Base-by-base conservation (phyloP, 2,329 filamentous ascomycete genomes). In the Elsinoe ampelina region DNA sequence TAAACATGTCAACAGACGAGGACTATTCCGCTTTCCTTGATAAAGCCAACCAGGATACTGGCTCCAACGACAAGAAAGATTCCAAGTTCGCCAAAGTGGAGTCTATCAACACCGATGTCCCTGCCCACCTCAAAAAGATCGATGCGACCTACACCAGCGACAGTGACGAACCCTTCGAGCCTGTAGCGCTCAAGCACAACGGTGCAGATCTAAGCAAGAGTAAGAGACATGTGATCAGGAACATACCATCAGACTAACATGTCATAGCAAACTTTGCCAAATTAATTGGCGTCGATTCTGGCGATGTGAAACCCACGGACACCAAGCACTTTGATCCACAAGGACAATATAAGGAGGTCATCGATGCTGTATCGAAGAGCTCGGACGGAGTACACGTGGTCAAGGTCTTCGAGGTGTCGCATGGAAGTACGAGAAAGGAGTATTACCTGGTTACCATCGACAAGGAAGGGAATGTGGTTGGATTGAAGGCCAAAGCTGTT, bases 1-100 rank as follows among this genome's bases (percentile, higher is more conserved):
- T 32, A 57, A 75, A 57, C 13, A 89, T 88, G 85, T 81, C 83
- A 6, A 85, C 83, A 55, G 89, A 95, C 77, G 83, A 87, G 60
- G 86, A 87, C 60, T 96, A 95, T 76, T 81, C 84, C 72, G 77
- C 85, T 59, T 95, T 96, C 68, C 77, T 96, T 58, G 80, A 93
- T 68, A 93, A 93, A 75, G 89, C 89, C 55, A 95, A 95, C 73
- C 76, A 83, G 65, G 85, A 90, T 67, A 72, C 71, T 8, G 67
- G 71, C 56, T 67, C 66, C 60, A 62, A 62, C 35, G 12, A 64
- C 58, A 30, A 56, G 59, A 1, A 55, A 20, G 22, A 43, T 45
- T 26, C 65, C 61, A 12, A 64, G 65, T 45, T 68, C 56, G 64
- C 66, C 35, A 68, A 69, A 32, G 72, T 70, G 8, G 66, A 72